Percentiles rank a stretch among this genome's conserved stretches.
phyloP scores from a whole-genome alignment of 148 eudicot genomes.

The Fagopyrum tataricum region DNA sequence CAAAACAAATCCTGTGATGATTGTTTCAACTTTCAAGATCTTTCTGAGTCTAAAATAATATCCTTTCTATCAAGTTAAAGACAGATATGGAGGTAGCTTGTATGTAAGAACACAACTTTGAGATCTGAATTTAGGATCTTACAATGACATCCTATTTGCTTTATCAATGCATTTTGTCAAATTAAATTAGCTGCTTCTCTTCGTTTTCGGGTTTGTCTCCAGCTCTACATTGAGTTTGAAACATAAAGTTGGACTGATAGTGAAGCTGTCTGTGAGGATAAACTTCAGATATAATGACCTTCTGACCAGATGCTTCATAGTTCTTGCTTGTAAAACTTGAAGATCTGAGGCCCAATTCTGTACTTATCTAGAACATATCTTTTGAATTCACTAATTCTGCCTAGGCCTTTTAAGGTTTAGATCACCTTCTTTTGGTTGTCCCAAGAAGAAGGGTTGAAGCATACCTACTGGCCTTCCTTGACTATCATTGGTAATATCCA shows the following conservation, averaged over 20 bases:
- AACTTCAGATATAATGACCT: constrained; percentile 5
- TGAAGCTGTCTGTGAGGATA: not conserved
- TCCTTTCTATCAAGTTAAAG: not conserved
- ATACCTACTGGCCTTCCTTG: constrained; percentile 20
- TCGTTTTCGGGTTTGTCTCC: not conserved
- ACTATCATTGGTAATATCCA: constrained; percentile 21
- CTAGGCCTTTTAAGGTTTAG: constrained; percentile 34
- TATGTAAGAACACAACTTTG: not conserved
- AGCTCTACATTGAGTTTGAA: not conserved
- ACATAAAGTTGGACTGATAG: not conserved
- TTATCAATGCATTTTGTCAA: not conserved
- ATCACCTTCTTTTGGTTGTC: constrained; percentile 27
- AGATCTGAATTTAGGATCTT: not conserved
- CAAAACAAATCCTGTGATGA: not conserved
- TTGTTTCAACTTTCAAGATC: not conserved
- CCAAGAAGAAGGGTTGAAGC: constrained; percentile 26
- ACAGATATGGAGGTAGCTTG: not conserved
- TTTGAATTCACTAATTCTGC: constrained; percentile 28
- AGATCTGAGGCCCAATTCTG: constrained; percentile 1
- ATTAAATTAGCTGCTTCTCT: not conserved
- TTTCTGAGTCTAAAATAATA: not conserved
- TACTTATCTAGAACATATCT: constrained; percentile 12
- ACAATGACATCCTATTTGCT: not conserved
- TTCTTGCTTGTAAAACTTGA: constrained; percentile 5
- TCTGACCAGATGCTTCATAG: constrained; percentile 2